A percentile compares a stretch with the other conserved stretches of the same genome.
Evolutionary conservation across 768 basidiomycete species (phyloP).

Genomic region (Lactarius evosmus): DNA sequence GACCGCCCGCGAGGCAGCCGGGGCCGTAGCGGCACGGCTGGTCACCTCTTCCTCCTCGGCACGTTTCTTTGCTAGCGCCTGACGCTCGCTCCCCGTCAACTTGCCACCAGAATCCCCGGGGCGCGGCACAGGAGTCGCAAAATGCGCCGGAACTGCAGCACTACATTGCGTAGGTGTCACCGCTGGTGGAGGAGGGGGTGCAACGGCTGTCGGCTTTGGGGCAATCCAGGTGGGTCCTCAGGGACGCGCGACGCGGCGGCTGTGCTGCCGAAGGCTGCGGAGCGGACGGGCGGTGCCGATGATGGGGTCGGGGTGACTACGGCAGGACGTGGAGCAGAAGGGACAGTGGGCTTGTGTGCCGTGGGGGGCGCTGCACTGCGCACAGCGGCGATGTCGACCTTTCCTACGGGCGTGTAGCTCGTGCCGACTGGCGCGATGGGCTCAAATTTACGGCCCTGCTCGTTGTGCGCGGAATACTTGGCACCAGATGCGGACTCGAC

Average conservation of each 20-base stretch:
- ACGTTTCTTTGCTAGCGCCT: conserved; percentile 87
- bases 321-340: conserved; percentile 43
- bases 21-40: conserved; percentile 44
- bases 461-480: conserved; percentile 82
- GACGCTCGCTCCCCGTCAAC: conserved; percentile 91
- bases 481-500: conserved; percentile 90
- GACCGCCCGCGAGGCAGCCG: conserved; percentile 21
- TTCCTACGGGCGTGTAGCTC: conserved; percentile 71
- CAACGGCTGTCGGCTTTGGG: conserved; percentile 39
- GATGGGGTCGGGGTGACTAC: conserved; percentile 44
- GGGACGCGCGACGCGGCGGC: conserved; percentile 39
- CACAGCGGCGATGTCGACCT: conserved; percentile 62
- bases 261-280: conserved; percentile 34
- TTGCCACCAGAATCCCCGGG: conserved; percentile 54
- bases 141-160: conserved; percentile 33
- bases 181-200: conserved; percentile 33
- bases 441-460: conserved; percentile 65
- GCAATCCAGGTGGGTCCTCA: conserved; percentile 61
- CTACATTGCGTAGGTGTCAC: conserved; percentile 27
- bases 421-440: conserved; percentile 82
- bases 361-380: conserved; percentile 32
- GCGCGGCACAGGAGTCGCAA: conserved; percentile 34
- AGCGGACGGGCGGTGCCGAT: conserved; percentile 33
- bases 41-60: conserved; percentile 70
- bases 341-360: conserved; percentile 24